Percentiles rank a stretch among this genome's conserved stretches.
Evolutionary conservation across 2,329 filamentous ascomycete genomes (phyloP).

Genomic region (Epichloe brachyelytri): DNA sequence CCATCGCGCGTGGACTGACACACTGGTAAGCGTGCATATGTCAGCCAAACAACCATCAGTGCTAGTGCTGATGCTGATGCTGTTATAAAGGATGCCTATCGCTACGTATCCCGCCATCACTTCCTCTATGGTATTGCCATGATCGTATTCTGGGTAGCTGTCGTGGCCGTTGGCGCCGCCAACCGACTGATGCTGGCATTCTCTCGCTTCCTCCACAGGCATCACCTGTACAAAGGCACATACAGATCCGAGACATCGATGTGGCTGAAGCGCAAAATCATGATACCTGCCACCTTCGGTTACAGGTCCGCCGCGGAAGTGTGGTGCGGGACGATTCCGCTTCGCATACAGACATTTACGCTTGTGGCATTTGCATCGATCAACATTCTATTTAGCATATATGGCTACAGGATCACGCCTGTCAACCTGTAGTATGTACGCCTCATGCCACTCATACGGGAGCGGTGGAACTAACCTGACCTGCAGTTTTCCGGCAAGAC

Average conservation of each 20-base stretch:
- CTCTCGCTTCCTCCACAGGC: neutral
- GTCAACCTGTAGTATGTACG: conserved; percentile 27
- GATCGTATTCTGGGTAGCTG: conserved; percentile 27
- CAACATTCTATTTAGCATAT: conserved; percentile 23
- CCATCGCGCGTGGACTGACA: conserved; percentile 23
- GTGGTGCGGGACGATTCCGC: conserved; percentile 32
- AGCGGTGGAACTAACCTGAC: neutral
- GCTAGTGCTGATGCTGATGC: neutral
- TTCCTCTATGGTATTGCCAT: conserved; percentile 23
- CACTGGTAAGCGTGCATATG: conserved; percentile 17
- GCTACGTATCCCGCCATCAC: conserved; percentile 24
- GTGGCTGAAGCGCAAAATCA: conserved; percentile 22
- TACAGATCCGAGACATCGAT: conserved; percentile 1
- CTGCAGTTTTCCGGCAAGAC: conserved; percentile 20
- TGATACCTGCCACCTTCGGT: conserved; percentile 30
- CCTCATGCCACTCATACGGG: no score
- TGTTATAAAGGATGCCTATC: conserved; percentile 11
- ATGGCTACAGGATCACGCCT: conserved; percentile 24
- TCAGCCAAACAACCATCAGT: neutral
- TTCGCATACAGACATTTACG: conserved; percentile 29
- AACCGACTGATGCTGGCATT: conserved; percentile 16
- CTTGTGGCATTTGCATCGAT: conserved; percentile 24
- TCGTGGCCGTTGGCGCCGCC: conserved; percentile 23
- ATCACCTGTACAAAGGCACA: neutral
- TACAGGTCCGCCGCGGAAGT: conserved; percentile 28